Conservation (phyloP, 495 filamentous ascomycete genomes). For the Neurospora sublineolata region DNA sequence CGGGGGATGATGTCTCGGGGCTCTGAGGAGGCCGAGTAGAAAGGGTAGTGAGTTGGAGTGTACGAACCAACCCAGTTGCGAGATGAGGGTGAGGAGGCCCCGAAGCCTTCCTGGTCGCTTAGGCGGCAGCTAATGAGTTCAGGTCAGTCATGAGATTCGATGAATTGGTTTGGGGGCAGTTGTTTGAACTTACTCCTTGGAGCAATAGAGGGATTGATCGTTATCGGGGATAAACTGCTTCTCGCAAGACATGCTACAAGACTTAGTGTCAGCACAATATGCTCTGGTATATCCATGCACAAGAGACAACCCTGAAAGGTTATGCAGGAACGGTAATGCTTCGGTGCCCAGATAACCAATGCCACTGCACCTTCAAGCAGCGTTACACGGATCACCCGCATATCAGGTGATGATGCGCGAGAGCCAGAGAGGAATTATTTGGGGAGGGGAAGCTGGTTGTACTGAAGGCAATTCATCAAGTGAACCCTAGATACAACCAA, state of each 20-base stretch:
- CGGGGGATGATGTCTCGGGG: conserved; percentile 40
- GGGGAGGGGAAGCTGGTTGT: conserved; percentile 4
- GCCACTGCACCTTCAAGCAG: conserved; percentile 11
- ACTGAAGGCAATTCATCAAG: conserved; percentile 3
- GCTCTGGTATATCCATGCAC: background rate
- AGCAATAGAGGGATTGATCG: conserved; percentile 37
- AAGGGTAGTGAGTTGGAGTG: conserved; percentile 21
- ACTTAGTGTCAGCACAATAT: conserved; percentile 11
- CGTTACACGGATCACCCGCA: conserved; percentile 25
- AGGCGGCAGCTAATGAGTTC: conserved; percentile 30
- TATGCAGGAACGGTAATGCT: conserved; percentile 33
- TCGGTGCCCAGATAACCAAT: background rate
- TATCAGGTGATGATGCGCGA: conserved; percentile 34
- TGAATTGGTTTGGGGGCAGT: background rate
- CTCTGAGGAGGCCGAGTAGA: conserved; percentile 28
- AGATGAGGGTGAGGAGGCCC: conserved; percentile 17
- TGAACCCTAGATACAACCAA: background rate
- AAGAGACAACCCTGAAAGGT: background rate
- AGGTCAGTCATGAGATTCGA: conserved; percentile 8
- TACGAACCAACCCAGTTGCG: conserved; percentile 15
- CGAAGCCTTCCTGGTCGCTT: conserved; percentile 26
- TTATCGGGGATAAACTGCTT: conserved; percentile 36
- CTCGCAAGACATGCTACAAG: conserved; percentile 39
- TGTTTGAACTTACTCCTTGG: conserved; percentile 31
- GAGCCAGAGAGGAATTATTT: conserved; percentile 22